Evolutionary conservation across 257 asterid species (phyloP).

Genomic region (Phtheirospermum japonicum): DNA sequence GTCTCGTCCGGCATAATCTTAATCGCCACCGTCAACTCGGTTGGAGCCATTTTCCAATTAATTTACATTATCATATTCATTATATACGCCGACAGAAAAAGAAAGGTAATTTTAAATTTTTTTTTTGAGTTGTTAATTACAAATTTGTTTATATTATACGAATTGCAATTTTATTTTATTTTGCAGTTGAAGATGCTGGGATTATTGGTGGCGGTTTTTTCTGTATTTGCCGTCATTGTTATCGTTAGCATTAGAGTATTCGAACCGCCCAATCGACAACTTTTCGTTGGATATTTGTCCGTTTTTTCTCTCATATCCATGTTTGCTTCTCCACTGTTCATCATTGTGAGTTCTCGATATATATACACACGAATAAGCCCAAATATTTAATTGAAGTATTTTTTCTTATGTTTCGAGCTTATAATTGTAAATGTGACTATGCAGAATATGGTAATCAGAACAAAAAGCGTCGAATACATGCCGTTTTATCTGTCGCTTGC

Average conservation of each 20-base stretch:
- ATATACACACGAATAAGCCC: not conserved
- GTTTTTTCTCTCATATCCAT: slow-evolving; percentile 73
- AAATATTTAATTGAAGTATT: not conserved
- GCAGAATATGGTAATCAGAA: slow-evolving; percentile 84
- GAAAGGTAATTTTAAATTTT: slow-evolving; percentile 38
- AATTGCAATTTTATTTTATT: not conserved
- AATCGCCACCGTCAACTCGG: slow-evolving; percentile 67
- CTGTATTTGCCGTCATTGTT: slow-evolving; percentile 44
- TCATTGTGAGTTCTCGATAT: slow-evolving; percentile 53
- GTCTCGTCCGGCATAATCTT: slow-evolving; percentile 63
- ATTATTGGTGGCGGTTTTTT: slow-evolving; percentile 46
- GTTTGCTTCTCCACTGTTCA: slow-evolving; percentile 85
- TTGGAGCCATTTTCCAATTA: slow-evolving; percentile 75
- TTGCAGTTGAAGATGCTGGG: slow-evolving; percentile 53
- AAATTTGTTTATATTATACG: not conserved
- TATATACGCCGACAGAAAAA: slow-evolving; percentile 45
- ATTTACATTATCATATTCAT: slow-evolving; percentile 55
- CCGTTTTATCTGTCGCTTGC: slow-evolving; percentile 87
- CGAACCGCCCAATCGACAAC: slow-evolving; percentile 62
- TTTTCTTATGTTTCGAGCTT: slow-evolving; percentile 8
- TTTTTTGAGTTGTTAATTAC: not conserved
- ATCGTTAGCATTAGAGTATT: slow-evolving; percentile 51
- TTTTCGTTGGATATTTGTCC: slow-evolving; percentile 68
- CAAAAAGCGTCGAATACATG: slow-evolving; percentile 83
- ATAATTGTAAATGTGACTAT: not conserved